Evolutionary conservation across 345 rosid species (phyloP).

Genomic region (Microcos paniculata): DNA sequence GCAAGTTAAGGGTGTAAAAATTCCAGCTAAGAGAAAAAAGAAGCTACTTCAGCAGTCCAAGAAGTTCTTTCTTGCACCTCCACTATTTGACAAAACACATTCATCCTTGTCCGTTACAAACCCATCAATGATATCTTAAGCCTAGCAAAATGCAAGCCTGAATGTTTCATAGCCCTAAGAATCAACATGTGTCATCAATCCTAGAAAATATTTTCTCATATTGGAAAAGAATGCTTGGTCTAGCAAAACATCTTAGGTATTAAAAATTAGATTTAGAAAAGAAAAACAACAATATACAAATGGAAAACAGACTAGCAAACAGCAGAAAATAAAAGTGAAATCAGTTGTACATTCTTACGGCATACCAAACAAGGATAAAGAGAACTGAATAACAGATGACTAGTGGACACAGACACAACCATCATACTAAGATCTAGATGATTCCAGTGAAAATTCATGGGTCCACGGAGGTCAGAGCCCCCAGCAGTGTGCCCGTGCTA

Average conservation of each 20-base stretch:
- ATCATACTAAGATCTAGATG: not conserved
- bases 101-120: not conserved
- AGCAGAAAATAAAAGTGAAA: not conserved
- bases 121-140: not conserved
- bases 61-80: not conserved
- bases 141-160: not conserved
- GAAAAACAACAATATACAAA: not conserved
- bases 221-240: not conserved
- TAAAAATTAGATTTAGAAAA: not conserved
- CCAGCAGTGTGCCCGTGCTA: not conserved
- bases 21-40: not conserved
- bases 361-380: not conserved
- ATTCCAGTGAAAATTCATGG: too few species aligned
- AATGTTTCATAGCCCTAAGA: too few species aligned
- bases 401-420: not conserved
- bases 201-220: not conserved
- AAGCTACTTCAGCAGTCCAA: not conserved
- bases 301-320: not conserved
- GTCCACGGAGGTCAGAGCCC: too few species aligned
- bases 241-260: not conserved
- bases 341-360: not conserved
- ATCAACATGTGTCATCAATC: not conserved
- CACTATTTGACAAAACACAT: not conserved
- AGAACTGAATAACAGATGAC: constrained; percentile 7
- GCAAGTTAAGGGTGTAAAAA: not conserved